A percentile compares a stretch with the other conserved stretches of the same genome.
phyloP scores from a whole-genome alignment of 2,329 filamentous ascomycete species.

The Aspergillus candidus region DNA sequence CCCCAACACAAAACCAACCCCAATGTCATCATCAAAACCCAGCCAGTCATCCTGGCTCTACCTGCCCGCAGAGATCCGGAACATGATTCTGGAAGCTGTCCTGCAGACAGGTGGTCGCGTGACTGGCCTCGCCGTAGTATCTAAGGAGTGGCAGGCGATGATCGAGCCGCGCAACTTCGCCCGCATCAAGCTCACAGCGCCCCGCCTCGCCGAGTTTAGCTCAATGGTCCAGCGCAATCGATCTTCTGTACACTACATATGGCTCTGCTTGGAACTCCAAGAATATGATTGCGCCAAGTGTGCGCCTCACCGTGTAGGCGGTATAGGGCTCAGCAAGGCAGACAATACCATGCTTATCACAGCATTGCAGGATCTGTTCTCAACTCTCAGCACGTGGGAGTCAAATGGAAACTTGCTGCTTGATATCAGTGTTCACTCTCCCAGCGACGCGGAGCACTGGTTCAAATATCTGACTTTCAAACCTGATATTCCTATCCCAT shows the following conservation, averaged over 20 bases:
- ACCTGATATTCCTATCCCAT: constrained; percentile 1
- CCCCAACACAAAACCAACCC: neutral
- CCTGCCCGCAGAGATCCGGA: neutral
- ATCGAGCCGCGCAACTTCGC: constrained; percentile 1
- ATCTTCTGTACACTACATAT: constrained; percentile 1
- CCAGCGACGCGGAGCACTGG: neutral
- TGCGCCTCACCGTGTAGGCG: neutral
- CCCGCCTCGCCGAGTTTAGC: no score
- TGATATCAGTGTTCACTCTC: no score
- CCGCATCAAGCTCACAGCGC: neutral
- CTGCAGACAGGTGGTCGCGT: neutral
- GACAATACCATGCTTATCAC: neutral
- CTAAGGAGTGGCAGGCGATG: neutral
- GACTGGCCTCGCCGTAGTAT: neutral
- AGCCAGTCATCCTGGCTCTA: neutral
- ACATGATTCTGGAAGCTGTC: neutral
- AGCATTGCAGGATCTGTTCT: constrained; percentile 6
- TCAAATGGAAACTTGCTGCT: constrained; percentile 1
- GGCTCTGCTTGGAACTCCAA: neutral
- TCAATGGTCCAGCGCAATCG: neutral
- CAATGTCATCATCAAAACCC: neutral
- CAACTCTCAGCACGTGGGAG: constrained; percentile 4
- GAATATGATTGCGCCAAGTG: constrained; percentile 2
- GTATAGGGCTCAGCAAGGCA: no score
- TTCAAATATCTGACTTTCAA: constrained; percentile 6